Evolutionary conservation across 169 alveolate genomes (phyloP).

Genomic region (Condylostoma magnum): DNA sequence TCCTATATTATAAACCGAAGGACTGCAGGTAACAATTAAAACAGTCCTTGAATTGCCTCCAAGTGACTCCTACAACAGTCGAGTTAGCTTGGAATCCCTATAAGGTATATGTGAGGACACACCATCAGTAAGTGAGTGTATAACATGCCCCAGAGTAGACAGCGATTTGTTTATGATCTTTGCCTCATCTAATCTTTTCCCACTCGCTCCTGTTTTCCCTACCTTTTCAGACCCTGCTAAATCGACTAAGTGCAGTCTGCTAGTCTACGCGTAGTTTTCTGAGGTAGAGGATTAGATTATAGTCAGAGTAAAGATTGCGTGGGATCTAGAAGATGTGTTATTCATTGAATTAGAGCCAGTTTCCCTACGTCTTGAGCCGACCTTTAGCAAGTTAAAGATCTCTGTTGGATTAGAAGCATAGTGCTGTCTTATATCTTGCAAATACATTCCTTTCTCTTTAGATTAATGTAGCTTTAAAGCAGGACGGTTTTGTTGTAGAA

Average conservation of each 20-base stretch:
- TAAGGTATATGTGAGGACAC: constrained; percentile 59
- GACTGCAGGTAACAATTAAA: constrained; percentile 54
- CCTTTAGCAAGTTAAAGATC: too few relatives aligned
- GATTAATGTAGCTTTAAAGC: too few relatives aligned
- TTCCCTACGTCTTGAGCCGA: too few relatives aligned
- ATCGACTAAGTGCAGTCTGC: constrained; percentile 69
- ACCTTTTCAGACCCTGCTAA: constrained; percentile 80
- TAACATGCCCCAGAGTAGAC: constrained; percentile 60
- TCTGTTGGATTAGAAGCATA: too few relatives aligned
- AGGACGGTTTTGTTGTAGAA: too few relatives aligned
- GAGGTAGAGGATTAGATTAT: too few relatives aligned
- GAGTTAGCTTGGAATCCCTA: constrained; percentile 59
- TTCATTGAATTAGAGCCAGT: constrained; percentile 90
- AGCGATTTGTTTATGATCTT: constrained; percentile 68
- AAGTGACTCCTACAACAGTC: constrained; percentile 41
- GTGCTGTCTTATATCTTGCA: too few relatives aligned
- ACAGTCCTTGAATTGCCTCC: constrained; percentile 58
- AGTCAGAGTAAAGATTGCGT: constrained; percentile 92
- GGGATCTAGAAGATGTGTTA: constrained; percentile 82
- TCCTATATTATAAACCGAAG: constrained; percentile 42
- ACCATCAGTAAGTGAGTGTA: constrained; percentile 67
- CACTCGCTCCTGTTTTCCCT: constrained; percentile 69
- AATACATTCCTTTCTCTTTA: too few relatives aligned
- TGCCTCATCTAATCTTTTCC: constrained; percentile 67
- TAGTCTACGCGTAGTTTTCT: too few relatives aligned